phyloP scores from a whole-genome alignment of 139 green algal genomes.

The Tetradesmus lagerheimii region DNA sequence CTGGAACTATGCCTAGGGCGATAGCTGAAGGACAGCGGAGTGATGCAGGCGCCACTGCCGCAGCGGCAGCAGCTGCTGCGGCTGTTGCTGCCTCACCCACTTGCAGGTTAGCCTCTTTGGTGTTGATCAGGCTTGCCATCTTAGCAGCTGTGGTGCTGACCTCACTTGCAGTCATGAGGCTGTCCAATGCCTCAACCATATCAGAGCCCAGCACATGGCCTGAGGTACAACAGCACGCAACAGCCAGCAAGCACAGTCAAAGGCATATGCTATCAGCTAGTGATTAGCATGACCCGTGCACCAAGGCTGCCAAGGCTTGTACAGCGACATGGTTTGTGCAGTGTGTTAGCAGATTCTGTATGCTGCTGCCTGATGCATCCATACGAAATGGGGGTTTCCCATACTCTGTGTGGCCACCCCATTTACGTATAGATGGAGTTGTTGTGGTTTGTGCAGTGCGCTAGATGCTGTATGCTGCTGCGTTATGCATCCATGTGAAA shows the following conservation, averaged over 20 bases:
- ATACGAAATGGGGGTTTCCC: too few species aligned
- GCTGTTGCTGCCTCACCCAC: conserved; percentile 20
- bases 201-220: conserved; percentile 24
- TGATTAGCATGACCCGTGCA: too few species aligned
- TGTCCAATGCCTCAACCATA: neutral
- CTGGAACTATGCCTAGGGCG: neutral
- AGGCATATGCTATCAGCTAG: too few species aligned
- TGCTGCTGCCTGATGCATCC: too few species aligned
- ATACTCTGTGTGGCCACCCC: too few species aligned
- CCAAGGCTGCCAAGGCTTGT: too few species aligned
- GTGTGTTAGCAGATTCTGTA: too few species aligned
- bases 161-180: neutral
- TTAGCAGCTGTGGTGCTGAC: conserved; percentile 11
- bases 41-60: conserved; percentile 22
- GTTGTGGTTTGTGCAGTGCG: too few species aligned
- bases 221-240: neutral
- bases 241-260: neutral
- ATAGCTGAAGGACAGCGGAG: neutral
- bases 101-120: conserved; percentile 19
- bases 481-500: too few species aligned
- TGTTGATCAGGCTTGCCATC: conserved; percentile 39
- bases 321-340: too few species aligned
- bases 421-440: too few species aligned
- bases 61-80: neutral
- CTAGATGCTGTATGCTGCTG: too few species aligned